These are phyloP conservation scores for Lentinus polychrous DNA, from an alignment of 1,284 basidiomycete genomes.

Conservation along the genomic window DNA sequence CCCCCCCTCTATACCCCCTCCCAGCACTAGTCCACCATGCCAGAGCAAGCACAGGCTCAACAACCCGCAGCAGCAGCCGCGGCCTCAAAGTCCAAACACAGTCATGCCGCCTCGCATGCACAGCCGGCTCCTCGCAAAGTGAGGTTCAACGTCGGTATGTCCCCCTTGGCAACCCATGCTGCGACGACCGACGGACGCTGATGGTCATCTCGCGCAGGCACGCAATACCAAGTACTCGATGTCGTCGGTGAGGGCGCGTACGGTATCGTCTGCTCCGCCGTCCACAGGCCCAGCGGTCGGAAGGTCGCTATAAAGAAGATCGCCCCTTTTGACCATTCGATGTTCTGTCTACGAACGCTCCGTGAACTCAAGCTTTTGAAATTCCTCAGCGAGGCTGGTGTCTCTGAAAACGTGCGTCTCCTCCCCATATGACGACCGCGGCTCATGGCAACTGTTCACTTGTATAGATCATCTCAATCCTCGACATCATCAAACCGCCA, in stretches of 20 bases:
- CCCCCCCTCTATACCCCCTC: constrained; percentile 9
- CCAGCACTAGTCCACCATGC: constrained; percentile 23
- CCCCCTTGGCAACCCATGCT: background rate
- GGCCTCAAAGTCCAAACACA: constrained; percentile 47
- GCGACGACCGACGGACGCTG: background rate
- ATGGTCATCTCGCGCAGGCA: constrained; percentile 32
- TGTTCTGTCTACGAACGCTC: constrained; percentile 84
- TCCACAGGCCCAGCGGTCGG: constrained; percentile 21
- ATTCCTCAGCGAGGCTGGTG: constrained; percentile 5
- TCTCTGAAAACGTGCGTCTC: constrained; percentile 2
- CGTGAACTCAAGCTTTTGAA: constrained; percentile 80
- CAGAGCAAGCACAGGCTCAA: constrained; percentile 18
- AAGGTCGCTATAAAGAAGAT: constrained; percentile 72
- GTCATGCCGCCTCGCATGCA: constrained; percentile 53
- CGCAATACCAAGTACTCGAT: constrained; percentile 66
- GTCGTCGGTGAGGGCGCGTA: constrained; percentile 83
- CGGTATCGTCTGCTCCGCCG: constrained; percentile 58
- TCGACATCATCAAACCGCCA: constrained; percentile 90
- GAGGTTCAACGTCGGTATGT: constrained; percentile 86
- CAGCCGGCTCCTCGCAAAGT: constrained; percentile 78
- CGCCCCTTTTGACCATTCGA: constrained; percentile 81
- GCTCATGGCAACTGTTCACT: constrained; percentile 45
- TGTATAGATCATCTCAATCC: constrained; percentile 94
- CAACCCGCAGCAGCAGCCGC: constrained; percentile 18
- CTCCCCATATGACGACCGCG: background rate